A percentile compares a stretch with the other conserved stretches of the same genome.
These are phyloP conservation scores for Apiotrichum montevideense DNA, from an alignment of 1,284 basidiomycete genomes.

Conservation along the genomic window DNA sequence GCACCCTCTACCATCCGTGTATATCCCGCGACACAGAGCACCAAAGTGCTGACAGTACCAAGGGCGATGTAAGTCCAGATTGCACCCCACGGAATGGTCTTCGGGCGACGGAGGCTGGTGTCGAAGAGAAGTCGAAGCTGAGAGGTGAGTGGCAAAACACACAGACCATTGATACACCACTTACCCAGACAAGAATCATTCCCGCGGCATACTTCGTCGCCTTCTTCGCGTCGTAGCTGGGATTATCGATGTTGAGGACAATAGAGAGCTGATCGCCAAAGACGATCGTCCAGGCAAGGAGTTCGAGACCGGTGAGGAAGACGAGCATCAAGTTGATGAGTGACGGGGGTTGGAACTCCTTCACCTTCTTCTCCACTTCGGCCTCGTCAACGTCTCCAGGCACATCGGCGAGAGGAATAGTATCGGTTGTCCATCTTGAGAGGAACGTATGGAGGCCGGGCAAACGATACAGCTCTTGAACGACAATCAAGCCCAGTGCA, in stretches of 20 bases:
- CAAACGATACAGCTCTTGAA: not conserved
- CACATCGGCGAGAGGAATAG: constrained; percentile 4
- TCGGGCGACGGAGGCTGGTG: constrained; percentile 15
- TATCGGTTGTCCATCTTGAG: constrained; percentile 11
- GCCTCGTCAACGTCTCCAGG: constrained; percentile 2
- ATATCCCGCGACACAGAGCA: constrained; percentile 27
- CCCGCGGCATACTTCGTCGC: constrained; percentile 16
- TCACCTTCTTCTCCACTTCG: constrained; percentile 1
- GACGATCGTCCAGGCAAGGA: constrained; percentile 31
- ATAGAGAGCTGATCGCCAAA: constrained; percentile 23
- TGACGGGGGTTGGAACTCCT: constrained; percentile 4
- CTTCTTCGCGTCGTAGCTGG: not conserved
- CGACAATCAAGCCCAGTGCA: not conserved
- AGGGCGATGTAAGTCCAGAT: constrained; percentile 28
- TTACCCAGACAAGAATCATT: constrained; percentile 41
- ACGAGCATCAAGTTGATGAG: constrained; percentile 19
- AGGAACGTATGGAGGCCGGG: not conserved
- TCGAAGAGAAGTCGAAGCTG: constrained; percentile 1
- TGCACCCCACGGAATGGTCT: constrained; percentile 36
- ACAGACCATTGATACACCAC: constrained; percentile 1
- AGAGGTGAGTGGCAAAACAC: not conserved
- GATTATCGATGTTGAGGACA: constrained; percentile 4
- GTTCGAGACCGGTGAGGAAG: constrained; percentile 19
- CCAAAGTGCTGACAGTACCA: constrained; percentile 21
- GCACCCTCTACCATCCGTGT: constrained; percentile 17